Base-by-base conservation (phyloP, 2,329 filamentous ascomycete species). In the Neurospora crassa region DNA sequence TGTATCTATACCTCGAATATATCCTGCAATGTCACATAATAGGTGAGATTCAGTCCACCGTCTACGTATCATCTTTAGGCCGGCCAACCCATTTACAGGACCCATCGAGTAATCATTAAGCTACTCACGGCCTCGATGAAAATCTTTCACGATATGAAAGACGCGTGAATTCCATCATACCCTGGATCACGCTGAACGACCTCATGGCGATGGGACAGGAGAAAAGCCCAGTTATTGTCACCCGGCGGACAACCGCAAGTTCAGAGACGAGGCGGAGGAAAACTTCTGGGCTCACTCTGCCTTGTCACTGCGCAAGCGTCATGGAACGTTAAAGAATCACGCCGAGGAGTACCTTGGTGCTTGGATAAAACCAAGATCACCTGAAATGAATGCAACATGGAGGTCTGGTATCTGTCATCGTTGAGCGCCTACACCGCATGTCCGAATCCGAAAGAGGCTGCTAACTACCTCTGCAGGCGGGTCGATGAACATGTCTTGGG, bases 31-130 rank as follows among this genome's bases (percentile, higher is more conserved):
- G 71, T 10, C 67, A 71, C 12, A 76, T 75, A 2, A 69, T 76
- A 10, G 74, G 72, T 40, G 72, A 74, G 67, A 74, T 76, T n/a
- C 63, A 75, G 24, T 70, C 70, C 59, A 74, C 69, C 16, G 72
- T 76, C 37, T 75, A 76, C 68, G 71, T 74, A 34, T 69, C 73
- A 12, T 63, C 71, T 10, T 40, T 68, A 3, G 71, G 70, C 2
- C 59, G n/a, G 1, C 24, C 71, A 29, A 40, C 10, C n/a, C 70
- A 37, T 34, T n/a, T 18, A 3, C 67, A 53, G 8, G 14, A 42
- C 10, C 68, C 69, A 3, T 53, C 68, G 18, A 24, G 45, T 24
- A 68, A 70, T 45, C 68, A 71, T 2, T 42, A 70, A 12, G 69
- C 70, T 37, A 53, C 71, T 1, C 74, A 70, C 37, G 73, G 70